phyloP scores from a whole-genome alignment of 805 yeast species.

The Cyberlindnera misumaiensis region DNA sequence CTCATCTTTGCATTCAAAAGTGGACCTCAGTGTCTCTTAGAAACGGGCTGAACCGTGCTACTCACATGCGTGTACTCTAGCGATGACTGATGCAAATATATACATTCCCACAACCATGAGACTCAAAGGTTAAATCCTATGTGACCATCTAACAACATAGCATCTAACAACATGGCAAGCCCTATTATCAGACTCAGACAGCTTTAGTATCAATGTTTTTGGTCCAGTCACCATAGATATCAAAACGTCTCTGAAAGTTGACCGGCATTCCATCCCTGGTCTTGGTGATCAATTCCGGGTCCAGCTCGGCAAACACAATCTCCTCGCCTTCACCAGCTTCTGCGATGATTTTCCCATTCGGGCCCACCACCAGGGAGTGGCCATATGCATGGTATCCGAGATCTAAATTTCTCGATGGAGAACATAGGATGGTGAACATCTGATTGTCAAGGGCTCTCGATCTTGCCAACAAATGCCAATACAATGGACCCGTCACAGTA shows the following conservation, averaged over 20 bases:
- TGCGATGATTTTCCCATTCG: conserved; percentile 53
- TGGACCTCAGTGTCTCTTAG: too few relatives aligned
- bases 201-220: conserved; percentile 16
- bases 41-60: too few relatives aligned
- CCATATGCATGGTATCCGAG: conserved; percentile 58
- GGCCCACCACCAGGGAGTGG: conserved; percentile 61
- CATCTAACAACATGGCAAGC: too few relatives aligned
- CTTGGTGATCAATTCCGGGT: conserved; percentile 48
- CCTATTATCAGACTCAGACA: too few relatives aligned
- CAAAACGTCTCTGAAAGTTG: conserved; percentile 63
- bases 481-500: conserved; percentile 81
- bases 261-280: conserved; percentile 68
- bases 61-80: too few relatives aligned
- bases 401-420: conserved; percentile 78
- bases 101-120: too few relatives aligned
- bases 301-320: conserved; percentile 66
- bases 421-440: conserved; percentile 66
- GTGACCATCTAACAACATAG: too few relatives aligned
- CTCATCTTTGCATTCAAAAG: conserved; percentile 10
- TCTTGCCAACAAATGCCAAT: conserved; percentile 73
- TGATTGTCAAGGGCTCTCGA: conserved; percentile 76
- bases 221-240: conserved; percentile 32
- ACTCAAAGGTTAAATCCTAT: too few relatives aligned
- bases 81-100: too few relatives aligned
- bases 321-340: conserved; percentile 82